Evolutionary conservation across 2,329 filamentous ascomycete species (phyloP), one percentile per base, ranked within the genome.

Genomic region (Ophiocordyceps camponoti-leonardi): DNA sequence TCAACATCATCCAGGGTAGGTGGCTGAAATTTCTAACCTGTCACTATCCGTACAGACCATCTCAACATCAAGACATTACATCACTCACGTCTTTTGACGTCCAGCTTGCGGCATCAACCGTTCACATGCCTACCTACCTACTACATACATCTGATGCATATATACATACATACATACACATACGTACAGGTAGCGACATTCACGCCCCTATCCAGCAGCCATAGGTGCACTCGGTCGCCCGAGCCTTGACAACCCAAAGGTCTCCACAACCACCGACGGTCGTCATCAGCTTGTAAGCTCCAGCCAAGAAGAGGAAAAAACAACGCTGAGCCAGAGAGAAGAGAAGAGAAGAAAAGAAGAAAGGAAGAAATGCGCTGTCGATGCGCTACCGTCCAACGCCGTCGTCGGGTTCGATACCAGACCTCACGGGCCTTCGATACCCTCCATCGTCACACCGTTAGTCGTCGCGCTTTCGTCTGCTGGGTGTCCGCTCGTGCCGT

Each of bases 391-490:
- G 33, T n/a, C 22, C 33, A 35, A n/a, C 33, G 33, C 13, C 33
- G 33, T n/a, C 16, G 33, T n/a, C 33, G 33, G 13, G 10, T 31
- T n/a, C 16, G n/a, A 37, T 4, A 37, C 7, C 33, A 16, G 7
- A 40, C 37, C 37, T 40, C 33, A 40, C 7, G 37, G 37, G 7
- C 56, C 55, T 46, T 61, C 54, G 40, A 57, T 49, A 40, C 60
- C 60, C 46, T 63, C 60, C 43, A 51, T 49, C 35, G 57, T 46
- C 16, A 46, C 50, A 37, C 57, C 54, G 22, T 60, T 56, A 12
- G 50, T 28, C 26, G 49, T 40, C 26, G 49, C 37, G 33, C 46
- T 45, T 16, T 49, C 49, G 45, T 51, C 51, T 44, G 53, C 52
- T 10, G 45, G 23, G 44, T 52, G 49, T 19, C 54, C 47, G 53